These are phyloP conservation scores for Podaxis rugospora DNA, from an alignment of 768 basidiomycete genomes.

Conservation along the genomic window DNA sequence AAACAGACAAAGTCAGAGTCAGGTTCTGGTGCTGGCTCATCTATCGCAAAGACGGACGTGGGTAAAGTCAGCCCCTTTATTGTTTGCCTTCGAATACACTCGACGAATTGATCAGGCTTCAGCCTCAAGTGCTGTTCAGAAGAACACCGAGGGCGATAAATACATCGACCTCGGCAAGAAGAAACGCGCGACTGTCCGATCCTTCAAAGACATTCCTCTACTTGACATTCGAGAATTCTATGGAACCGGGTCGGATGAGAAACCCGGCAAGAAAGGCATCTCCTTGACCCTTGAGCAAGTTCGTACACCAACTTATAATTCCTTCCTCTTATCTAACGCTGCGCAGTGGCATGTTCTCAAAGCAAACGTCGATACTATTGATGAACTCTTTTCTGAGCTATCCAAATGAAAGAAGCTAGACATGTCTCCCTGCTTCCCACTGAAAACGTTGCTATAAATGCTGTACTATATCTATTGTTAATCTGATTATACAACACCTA, in stretches of 20 bases:
- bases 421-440: background rate
- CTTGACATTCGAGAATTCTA: slow-evolving; percentile 80
- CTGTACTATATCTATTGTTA: slow-evolving; percentile 4
- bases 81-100: too few species aligned
- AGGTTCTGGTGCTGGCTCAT: background rate
- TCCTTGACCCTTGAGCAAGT: slow-evolving; percentile 65
- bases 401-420: slow-evolving; percentile 21
- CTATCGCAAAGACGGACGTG: background rate
- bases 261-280: slow-evolving; percentile 82
- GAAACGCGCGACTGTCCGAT: slow-evolving; percentile 54
- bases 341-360: slow-evolving; percentile 58
- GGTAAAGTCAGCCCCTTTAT: background rate
- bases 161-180: slow-evolving; percentile 72
- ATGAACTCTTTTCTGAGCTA: slow-evolving; percentile 40
- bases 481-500: slow-evolving; percentile 8
- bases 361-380: slow-evolving; percentile 37
- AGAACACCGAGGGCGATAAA: slow-evolving; percentile 38
- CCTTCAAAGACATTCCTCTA: slow-evolving; percentile 46
- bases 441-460: background rate
- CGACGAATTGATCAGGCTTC: background rate
- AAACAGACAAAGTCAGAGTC: background rate
- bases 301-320: slow-evolving; percentile 10
- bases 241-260: slow-evolving; percentile 44
- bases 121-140: slow-evolving; percentile 21
- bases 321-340: background rate